Conservation (phyloP, 1,284 basidiomycete species). For the Marasmius fiardii region DNA sequence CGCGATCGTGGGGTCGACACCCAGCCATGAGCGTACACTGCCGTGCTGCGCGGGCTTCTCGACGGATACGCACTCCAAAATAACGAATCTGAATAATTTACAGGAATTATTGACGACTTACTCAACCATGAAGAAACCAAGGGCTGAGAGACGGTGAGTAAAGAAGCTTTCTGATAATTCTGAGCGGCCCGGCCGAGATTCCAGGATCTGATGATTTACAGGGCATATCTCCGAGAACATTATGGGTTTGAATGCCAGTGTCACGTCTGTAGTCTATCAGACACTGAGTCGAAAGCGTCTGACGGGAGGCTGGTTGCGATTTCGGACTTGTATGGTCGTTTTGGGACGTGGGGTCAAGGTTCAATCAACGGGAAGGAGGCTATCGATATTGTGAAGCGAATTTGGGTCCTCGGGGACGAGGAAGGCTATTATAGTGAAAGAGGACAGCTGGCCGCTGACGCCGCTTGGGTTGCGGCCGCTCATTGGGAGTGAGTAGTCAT, state of each 20-base stretch:
- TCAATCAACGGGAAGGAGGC: constrained; percentile 46
- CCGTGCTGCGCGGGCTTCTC: too few species aligned
- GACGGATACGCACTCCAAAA: too few species aligned
- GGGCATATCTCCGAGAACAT: constrained; percentile 40
- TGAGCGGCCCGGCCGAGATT: background rate
- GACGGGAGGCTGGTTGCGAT: constrained; percentile 47
- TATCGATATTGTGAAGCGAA: constrained; percentile 39
- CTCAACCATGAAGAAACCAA: constrained; percentile 48
- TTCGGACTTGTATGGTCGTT: constrained; percentile 36
- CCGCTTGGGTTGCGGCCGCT: constrained; percentile 51
- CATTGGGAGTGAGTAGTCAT: constrained; percentile 51
- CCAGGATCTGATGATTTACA: constrained; percentile 19
- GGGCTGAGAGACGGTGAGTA: constrained; percentile 47
- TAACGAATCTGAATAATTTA: background rate
- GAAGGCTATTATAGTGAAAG: constrained; percentile 65
- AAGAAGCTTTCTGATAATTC: background rate
- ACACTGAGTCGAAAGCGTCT: constrained; percentile 41
- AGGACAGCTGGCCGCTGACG: constrained; percentile 58
- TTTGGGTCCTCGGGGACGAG: constrained; percentile 53
- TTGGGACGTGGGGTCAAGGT: constrained; percentile 44
- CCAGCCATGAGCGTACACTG: too few species aligned
- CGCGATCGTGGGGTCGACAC: too few species aligned
- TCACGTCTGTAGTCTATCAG: constrained; percentile 49
- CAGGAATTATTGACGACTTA: constrained; percentile 63
- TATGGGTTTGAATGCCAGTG: constrained; percentile 62